Conservation (phyloP, 768 basidiomycete species). For the Phlebiopsis gigantea region DNA sequence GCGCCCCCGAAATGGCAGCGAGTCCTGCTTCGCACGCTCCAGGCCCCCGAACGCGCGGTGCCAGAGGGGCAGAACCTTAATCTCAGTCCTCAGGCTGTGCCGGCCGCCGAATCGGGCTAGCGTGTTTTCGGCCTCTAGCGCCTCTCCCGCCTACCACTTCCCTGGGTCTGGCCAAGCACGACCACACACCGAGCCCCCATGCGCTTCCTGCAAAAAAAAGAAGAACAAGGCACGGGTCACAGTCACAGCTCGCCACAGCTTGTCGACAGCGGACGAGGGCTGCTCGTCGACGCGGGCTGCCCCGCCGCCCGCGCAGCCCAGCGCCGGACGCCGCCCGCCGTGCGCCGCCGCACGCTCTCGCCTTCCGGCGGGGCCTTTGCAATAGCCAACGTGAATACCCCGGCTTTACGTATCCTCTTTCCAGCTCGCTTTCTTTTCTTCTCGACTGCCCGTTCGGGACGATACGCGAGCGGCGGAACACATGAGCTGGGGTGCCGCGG, state of each 20-base stretch:
- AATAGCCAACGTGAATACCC: constrained; percentile 4
- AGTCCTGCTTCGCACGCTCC: not conserved
- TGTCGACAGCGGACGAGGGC: not conserved
- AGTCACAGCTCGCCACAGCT: constrained; percentile 5
- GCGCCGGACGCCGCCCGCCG: not conserved
- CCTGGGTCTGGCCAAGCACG: constrained; percentile 9
- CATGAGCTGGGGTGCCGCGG: constrained; percentile 3
- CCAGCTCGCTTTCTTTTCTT: constrained; percentile 6
- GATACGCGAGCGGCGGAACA: constrained; percentile 12
- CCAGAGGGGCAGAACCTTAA: constrained; percentile 6
- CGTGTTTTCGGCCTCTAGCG: constrained; percentile 6
- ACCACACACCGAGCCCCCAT: constrained; percentile 3
- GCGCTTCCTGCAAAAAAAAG: constrained; percentile 11
- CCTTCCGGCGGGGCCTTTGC: not conserved
- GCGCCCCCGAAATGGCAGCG: constrained; percentile 5
- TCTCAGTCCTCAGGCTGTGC: constrained; percentile 11
- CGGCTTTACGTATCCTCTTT: constrained; percentile 10
- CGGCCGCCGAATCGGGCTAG: constrained; percentile 6
- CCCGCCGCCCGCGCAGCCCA: not conserved
- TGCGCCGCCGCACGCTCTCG: not conserved
- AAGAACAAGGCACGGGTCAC: constrained; percentile 14
- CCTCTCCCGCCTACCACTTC: constrained; percentile 8
- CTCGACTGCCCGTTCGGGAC: constrained; percentile 1
- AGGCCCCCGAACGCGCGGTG: constrained; percentile 2
- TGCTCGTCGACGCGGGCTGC: not conserved